Base-by-base conservation (phyloP, 192 early-diverging fungal species). In the Backusella morwellensis region DNA sequence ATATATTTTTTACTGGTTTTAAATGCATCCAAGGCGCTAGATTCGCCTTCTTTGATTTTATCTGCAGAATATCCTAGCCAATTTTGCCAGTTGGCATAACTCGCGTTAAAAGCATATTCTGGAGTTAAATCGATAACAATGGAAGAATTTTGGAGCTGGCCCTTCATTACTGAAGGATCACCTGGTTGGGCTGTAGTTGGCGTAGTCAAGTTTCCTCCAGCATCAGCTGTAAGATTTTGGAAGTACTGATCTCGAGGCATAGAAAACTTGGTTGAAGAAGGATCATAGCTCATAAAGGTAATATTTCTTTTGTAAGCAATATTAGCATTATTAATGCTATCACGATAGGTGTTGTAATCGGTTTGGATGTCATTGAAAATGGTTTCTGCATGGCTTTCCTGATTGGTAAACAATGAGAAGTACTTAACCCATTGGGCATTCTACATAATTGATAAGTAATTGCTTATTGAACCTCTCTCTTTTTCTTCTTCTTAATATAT, bases 251-350 rank as follows among this genome's bases (percentile, higher is more conserved):
- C 78, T 59, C 79, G 80, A 17, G 75, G 63, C 23, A 85, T 36
- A 6, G 19, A 70, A 76, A 83, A 88, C 6, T 40, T 35, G 7
- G 29, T 32, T 6, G 36, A n/a, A 6, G 23, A 11, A 54, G 80
- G 80, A 40, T 84, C 79, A 47, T 85, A 88, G 35, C 72, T 32
- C 26, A 88, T 75, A 70, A 83, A 82, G 5, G 74, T 83, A 32
- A 88, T 78, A 12, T 84, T 83, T 32, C 77, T 80, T 36, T 75
- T 82, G 36, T 79, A 74, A 0, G 40, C 41, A 38, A 50, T 66
- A 17, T 78, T 73, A 0, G 23, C 41, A 32, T 59, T 34, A 1
- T 35, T 66, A 67, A 85, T 81, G 40, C 77, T 73, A 8, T 23
- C 3, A 17, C 35, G 35, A 12, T 44, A 68, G 0, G 68, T 70